Percentiles rank a stretch among this genome's conserved stretches.
Conservation (phyloP, 169 alveolate genomes). For the Plasmodium fragile region DNA sequence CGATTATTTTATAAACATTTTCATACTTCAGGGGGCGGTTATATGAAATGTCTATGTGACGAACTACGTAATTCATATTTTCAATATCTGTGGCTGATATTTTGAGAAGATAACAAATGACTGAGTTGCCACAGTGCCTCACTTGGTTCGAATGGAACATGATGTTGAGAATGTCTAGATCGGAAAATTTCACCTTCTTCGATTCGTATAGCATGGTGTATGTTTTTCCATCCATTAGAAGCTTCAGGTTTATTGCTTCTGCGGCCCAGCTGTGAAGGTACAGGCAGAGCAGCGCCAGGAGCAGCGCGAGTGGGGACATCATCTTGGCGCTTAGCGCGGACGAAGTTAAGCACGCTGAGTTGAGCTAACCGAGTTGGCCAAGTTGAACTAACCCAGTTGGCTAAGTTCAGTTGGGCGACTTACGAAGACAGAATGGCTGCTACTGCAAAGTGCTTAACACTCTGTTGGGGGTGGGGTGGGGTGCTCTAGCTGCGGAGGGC, state of each 20-base stretch:
- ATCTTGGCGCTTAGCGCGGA: neutral
- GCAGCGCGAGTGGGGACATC: neutral
- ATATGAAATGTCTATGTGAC: neutral
- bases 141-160: slow-evolving; percentile 3
- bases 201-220: neutral
- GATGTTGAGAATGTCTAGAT: neutral
- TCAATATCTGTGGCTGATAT: neutral
- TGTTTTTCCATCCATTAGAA: neutral
- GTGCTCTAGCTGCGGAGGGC: neutral
- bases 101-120: slow-evolving; percentile 3
- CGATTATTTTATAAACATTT: neutral
- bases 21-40: neutral
- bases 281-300: neutral
- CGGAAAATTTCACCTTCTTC: neutral
- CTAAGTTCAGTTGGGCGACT: neutral
- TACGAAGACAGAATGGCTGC: neutral
- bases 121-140: neutral
- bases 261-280: neutral
- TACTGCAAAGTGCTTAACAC: neutral
- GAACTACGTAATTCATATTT: slow-evolving; percentile 1
- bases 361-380: neutral
- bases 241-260: neutral
- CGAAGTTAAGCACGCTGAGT: neutral
- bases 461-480: neutral
- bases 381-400: neutral